Evolutionary conservation across 768 basidiomycete species (phyloP), one percentile per base, ranked within the genome.

Genomic region (Trametes elegans): DNA sequence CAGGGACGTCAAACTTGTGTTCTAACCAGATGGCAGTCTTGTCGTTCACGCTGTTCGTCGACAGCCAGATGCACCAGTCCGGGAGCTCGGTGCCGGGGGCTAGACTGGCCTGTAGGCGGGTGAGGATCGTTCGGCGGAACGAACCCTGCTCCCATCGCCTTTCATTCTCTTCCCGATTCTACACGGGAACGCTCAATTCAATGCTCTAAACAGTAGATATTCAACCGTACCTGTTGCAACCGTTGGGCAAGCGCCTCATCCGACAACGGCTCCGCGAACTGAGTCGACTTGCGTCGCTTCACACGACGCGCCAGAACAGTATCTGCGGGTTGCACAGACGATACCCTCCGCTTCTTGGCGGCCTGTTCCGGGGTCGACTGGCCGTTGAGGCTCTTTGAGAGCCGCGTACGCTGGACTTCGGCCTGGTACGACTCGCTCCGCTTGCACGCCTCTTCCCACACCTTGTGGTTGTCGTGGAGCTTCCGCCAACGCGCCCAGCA

Each of bases 1-100:
- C 67, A 0, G 85, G 85, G 11, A 89, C 76, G 58, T 84, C 76
- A 56, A 91, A 90, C 68, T 92, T 92, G 60, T 77, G 76, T 63
- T 90, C 84, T 36, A 90, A 62, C 89, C 89, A 91, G 34, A 90
- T 88, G 3, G 88, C 87, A 7, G 88, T 90, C 18, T 80, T 81
- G 62, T 90, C 87, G 60, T 76, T 82, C 53, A 83, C 83, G 11
- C 82, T 80, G 63, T 90, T 90, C 62, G 82, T 74, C 3, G 88
- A 88, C n/a, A 91, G 65, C 89, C 88, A 90, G 34, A 82, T 68
- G 23, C 77, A 74, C 85, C 87, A 90, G 7, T 79, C 70, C 52
- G 72, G 67, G 4, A 65, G 68, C 28, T 56, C 47, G 38, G 31
- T 62, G 49, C 16, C 55, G 21, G 56, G 59, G 13, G 73, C 58